Conservation (phyloP, 2,329 filamentous ascomycete species). For the Colletotrichum orbiculare region DNA sequence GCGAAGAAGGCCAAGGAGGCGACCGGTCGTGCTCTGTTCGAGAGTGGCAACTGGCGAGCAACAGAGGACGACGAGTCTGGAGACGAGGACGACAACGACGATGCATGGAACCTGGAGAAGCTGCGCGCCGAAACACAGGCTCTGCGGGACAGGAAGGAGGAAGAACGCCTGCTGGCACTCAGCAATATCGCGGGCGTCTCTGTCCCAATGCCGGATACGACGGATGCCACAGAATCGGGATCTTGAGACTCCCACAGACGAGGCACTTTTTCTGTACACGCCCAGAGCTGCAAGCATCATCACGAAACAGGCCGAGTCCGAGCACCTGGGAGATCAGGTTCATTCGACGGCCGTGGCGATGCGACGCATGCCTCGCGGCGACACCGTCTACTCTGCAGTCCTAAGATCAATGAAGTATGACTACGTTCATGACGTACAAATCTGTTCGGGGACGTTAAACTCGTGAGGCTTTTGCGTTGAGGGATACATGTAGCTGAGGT, state of each 20-base stretch:
- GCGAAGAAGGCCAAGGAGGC: conserved; percentile 93
- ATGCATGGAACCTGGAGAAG: conserved; percentile 82
- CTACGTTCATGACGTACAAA: conserved; percentile 33
- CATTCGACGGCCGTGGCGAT: conserved; percentile 29
- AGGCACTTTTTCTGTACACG: conserved; percentile 30
- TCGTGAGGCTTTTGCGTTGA: conserved; percentile 24
- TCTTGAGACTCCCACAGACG: conserved; percentile 31
- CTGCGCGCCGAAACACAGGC: conserved; percentile 87
- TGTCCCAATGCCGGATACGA: conserved; percentile 17
- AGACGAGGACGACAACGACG: conserved; percentile 62
- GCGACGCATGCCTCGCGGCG: conserved; percentile 32
- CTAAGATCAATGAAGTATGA: conserved; percentile 39
- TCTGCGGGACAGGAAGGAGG: conserved; percentile 78
- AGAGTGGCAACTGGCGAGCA: conserved; percentile 89
- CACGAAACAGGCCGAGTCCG: conserved; percentile 38
- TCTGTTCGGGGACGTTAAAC: conserved; percentile 13
- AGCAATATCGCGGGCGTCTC: conserved; percentile 38
- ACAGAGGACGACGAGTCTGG: conserved; percentile 70
- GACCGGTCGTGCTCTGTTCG: conserved; percentile 93
- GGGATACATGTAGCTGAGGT: conserved; percentile 18
- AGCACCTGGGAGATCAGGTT: conserved; percentile 37
- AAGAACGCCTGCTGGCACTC: conserved; percentile 67
- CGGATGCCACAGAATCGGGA: conserved; percentile 27
- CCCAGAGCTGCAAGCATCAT: conserved; percentile 30
- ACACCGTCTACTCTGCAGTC: conserved; percentile 35